These are phyloP conservation scores for Biancaea sappan DNA, from an alignment of 306 rosid species.

Conservation along the genomic window DNA sequence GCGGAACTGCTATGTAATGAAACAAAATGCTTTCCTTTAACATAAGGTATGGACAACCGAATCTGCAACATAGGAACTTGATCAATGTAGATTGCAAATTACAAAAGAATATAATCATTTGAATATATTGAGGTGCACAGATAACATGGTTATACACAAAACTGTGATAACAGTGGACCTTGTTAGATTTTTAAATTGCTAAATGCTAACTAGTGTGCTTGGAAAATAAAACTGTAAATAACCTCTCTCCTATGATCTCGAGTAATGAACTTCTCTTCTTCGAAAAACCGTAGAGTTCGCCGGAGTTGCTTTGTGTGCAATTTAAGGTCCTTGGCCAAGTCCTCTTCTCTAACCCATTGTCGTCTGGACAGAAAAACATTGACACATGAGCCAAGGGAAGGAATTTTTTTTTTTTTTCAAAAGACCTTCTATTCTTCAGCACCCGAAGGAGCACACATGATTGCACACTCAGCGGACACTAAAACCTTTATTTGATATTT, in stretches of 20 bases:
- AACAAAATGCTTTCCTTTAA: neutral
- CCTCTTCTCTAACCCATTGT: conserved; percentile 98
- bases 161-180: neutral
- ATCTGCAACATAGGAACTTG: neutral
- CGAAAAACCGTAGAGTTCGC: conserved; percentile 78
- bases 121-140: neutral
- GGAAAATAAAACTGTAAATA: conserved; percentile 8
- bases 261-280: conserved; percentile 90
- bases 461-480: neutral
- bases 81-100: neutral
- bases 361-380: conserved; percentile 49
- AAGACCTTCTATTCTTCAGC: neutral
- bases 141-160: neutral
- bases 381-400: conserved; percentile 22
- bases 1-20: neutral
- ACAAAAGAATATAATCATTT: neutral
- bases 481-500: conserved; percentile 2
- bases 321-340: conserved; percentile 94
- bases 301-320: conserved; percentile 92
- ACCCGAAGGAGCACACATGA: neutral
- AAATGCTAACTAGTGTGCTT: neutral
- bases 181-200: neutral
- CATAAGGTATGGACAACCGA: neutral
- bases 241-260: conserved; percentile 96
- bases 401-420: too few species aligned